Conservation (phyloP, 441 rosid species). For the Populus tomentosa region DNA sequence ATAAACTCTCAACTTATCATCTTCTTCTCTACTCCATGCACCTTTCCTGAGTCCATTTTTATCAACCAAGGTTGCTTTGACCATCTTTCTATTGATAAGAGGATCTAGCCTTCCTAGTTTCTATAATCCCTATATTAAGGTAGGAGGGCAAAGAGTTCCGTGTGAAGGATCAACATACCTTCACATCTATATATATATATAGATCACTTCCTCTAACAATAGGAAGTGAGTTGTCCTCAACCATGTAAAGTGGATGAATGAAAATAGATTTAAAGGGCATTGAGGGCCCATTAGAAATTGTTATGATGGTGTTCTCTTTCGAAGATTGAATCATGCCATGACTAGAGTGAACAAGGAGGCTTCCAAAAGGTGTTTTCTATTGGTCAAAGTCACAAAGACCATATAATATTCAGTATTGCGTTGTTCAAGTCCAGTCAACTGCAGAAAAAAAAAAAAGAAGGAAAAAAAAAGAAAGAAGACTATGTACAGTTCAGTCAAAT, state of each 20-base stretch:
- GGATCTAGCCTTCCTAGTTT: background rate
- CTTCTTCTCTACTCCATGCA: conserved; percentile 45
- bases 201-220: background rate
- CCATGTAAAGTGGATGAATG: background rate
- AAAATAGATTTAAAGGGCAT: too few species aligned
- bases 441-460: background rate
- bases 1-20: conserved; percentile 30
- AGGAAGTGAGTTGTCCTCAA: background rate
- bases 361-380: background rate
- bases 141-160: background rate
- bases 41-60: conserved; percentile 41
- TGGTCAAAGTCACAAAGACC: background rate
- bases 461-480: too few species aligned
- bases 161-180: background rate
- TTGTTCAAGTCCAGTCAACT: background rate
- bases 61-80: conserved; percentile 29
- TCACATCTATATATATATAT: background rate
- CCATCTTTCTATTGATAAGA: conserved; percentile 20
- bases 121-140: background rate
- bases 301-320: background rate
- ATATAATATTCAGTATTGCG: background rate
- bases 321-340: background rate
- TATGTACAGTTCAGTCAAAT: background rate
- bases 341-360: background rate
- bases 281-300: background rate